Conservation (phyloP, 169 alveolate species). For the Miamiensis avidus region DNA sequence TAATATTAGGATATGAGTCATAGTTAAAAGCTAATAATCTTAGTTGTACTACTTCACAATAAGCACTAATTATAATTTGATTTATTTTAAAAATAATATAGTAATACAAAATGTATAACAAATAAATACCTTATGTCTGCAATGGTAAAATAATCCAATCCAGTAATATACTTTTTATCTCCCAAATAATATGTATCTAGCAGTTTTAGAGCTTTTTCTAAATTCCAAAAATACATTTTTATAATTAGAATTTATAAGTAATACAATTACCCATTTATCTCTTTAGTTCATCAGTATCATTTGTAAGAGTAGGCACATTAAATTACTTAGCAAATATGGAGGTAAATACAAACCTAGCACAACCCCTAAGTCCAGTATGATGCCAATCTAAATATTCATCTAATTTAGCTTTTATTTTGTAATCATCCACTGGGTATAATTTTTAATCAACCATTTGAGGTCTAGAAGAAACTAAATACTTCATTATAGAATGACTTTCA, state of each 20-base stretch:
- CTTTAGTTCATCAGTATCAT: neutral
- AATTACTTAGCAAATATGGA: neutral
- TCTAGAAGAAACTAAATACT: neutral
- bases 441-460: neutral
- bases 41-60: neutral
- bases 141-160: neutral
- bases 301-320: neutral
- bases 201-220: neutral
- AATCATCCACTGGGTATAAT: neutral
- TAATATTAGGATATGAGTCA: neutral
- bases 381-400: neutral
- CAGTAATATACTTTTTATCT: neutral
- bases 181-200: neutral
- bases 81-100: no score
- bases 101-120: no score
- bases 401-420: neutral
- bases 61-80: neutral
- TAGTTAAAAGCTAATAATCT: neutral
- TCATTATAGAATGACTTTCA: neutral
- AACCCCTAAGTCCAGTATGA: neutral
- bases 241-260: no score
- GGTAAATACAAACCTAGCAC: neutral
- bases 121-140: neutral
- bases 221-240: no score
- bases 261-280: neutral